Evolutionary conservation across 352 stramenopile species (phyloP).

Genomic region (Pilasporangium apinafurcum): DNA sequence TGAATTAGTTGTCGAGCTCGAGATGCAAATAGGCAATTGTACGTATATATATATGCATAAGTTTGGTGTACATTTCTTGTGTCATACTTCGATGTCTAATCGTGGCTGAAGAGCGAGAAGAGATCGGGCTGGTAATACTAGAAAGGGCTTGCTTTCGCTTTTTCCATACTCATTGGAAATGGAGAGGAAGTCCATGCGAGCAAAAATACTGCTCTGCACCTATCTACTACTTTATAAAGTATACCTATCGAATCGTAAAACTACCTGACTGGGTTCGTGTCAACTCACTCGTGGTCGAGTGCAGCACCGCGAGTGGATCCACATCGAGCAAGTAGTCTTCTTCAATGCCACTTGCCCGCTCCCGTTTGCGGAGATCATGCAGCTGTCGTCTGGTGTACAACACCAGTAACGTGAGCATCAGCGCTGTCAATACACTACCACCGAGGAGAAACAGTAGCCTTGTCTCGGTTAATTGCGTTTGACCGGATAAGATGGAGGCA

Average conservation of each 20-base stretch:
- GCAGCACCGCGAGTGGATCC: slow-evolving; percentile 7
- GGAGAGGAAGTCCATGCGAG: too few relatives aligned
- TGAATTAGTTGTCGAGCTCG: too few relatives aligned
- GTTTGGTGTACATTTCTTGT: too few relatives aligned
- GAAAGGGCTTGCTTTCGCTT: too few relatives aligned
- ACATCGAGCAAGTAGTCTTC: slow-evolving; percentile 18
- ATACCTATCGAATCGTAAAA: too few relatives aligned
- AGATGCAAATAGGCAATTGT: too few relatives aligned
- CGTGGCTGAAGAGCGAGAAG: too few relatives aligned
- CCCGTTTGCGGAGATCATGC: slow-evolving; percentile 47
- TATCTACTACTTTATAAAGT: too few relatives aligned
- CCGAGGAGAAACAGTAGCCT: slow-evolving; percentile 37
- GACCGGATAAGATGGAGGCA: slow-evolving; percentile 39
- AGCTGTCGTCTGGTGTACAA: slow-evolving; percentile 65
- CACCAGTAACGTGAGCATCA: slow-evolving; percentile 51
- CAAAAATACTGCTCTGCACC: slow-evolving; percentile 6
- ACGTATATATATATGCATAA: too few relatives aligned
- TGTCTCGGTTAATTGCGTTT: slow-evolving; percentile 34
- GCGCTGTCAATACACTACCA: slow-evolving; percentile 31
- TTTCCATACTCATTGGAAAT: too few relatives aligned
- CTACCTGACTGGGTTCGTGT: slow-evolving; percentile 24
- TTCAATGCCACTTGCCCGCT: slow-evolving; percentile 46
- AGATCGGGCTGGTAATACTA: too few relatives aligned
- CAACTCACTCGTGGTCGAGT: slow-evolving; percentile 7
- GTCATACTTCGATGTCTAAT: too few relatives aligned